Evolutionary conservation across 1,284 basidiomycete species (phyloP), one percentile per base, ranked within the genome.

Genomic region (Cutaneotrichosporon mucoides): DNA sequence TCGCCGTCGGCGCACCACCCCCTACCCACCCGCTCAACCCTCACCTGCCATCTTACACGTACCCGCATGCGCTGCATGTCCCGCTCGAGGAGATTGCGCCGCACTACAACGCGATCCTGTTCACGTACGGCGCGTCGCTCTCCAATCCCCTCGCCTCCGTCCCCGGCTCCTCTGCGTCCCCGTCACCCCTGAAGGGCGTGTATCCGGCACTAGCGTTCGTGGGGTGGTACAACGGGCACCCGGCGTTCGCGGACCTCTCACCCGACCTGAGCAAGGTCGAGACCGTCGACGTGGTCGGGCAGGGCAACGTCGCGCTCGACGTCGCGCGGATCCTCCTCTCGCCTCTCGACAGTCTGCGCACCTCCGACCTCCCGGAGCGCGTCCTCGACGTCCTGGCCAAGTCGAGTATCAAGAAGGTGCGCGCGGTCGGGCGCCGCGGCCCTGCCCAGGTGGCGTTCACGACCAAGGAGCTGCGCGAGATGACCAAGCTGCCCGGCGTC

Each of bases 161-260:
- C 3, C 46, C 86, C 84, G 75, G 82, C 81, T 35, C 81, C 78
- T 38, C 79, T 86, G 5, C 82, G 78, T 10, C 83, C 78, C 3
- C 85, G 81, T 15, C 61, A 65, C 57, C 81, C 5, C 69, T 83
- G 4, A n/a, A 52, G 0, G 75, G 84, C 62, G 89, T 89, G 63
- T 76, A 88, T 1, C 85, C 92, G 1, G 93, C 94, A 0, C 82
- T 97, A 4, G 86, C 86, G 1, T 81, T 99, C 55, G 95, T 99
- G 2, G 89, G 94, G 69, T 99, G 95, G 95, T 99, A 99, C 80
- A 99, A 96, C 41, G 87, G 86, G 45, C 93, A 99, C 75, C 94
- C 94, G 1, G 81, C 82, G 41, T 78, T 77, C 34, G 66, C 71
- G 1, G 83, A 78, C 33, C 68, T 85, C 11, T 59, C 66, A 0